Evolutionary conservation across 1,139 yeast species (phyloP).

Genomic region (Candida glucosophila): DNA sequence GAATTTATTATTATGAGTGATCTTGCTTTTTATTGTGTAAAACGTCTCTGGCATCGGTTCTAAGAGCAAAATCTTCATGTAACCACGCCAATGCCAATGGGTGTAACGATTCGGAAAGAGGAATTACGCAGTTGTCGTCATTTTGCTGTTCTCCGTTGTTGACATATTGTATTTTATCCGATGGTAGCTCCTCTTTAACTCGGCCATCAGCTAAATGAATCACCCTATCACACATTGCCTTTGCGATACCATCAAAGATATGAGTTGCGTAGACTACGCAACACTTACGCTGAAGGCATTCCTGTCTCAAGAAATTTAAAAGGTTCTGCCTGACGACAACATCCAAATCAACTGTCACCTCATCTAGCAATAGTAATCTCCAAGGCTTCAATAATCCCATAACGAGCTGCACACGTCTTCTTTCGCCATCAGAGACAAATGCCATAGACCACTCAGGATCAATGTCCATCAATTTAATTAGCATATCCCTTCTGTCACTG

Average conservation of each 20-base stretch:
- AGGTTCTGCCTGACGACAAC: constrained; percentile 79
- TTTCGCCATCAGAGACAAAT: constrained; percentile 85
- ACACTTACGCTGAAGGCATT: constrained; percentile 59
- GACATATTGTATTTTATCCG: constrained; percentile 12
- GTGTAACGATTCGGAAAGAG: constrained; percentile 48
- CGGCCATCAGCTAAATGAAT: constrained; percentile 72
- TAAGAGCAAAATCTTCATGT: constrained; percentile 36
- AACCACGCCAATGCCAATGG: constrained; percentile 69
- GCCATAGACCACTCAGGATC: constrained; percentile 92
- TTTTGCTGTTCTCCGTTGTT: constrained; percentile 6
- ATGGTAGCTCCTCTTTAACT: constrained; percentile 19
- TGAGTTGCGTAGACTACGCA: constrained; percentile 89
- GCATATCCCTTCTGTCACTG: constrained; percentile 66
- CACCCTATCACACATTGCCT: constrained; percentile 75
- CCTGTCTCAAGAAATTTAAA: constrained; percentile 58
- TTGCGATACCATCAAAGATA: constrained; percentile 85
- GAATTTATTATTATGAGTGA: no score
- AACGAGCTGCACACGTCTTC: constrained; percentile 85
- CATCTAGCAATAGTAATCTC: constrained; percentile 77
- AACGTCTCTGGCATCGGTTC: no score
- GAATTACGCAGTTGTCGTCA: no score
- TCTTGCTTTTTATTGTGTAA: no score
- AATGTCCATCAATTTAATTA: constrained; percentile 71
- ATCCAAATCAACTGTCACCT: constrained; percentile 92
- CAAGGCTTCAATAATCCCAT: constrained; percentile 93